Evolutionary conservation across 306 rosid genomes (phyloP), one percentile per base, ranked within the genome.

Genomic region (Cucurbita pepo): DNA sequence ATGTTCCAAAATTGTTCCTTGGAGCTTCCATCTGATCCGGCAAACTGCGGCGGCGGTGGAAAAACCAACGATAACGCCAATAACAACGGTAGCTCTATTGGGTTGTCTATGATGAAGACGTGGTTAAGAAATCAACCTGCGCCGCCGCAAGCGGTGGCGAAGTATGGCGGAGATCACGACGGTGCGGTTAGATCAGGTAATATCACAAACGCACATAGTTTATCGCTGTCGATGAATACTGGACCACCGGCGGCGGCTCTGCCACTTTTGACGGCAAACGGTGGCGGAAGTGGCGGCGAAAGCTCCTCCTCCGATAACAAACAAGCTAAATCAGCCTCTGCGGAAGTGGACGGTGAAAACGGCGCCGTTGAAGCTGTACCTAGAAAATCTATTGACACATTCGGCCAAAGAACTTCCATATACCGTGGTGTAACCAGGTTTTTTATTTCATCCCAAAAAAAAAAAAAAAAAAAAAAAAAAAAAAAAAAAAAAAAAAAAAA

Each of bases 381-480:
- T 3, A 88, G 87, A 79, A 92, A 92, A 73, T 81, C 95, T 78
- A 78, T 86, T 69, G 97, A 92, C 53, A 92, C 97, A 0, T 92
- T 92, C 59, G 97, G 97, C 40, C 97, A 92, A 60, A 88, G 97
- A 56, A 92, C 97, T 76, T 92, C 97, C 50, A 92, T 92, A 11
- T 92, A 92, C 86, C 97, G 97, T 53, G 97, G 97, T 76, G 97
- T 92, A 41, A 92, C 97, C 38, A 89, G 97, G 97, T 91, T 57
- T 30, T 30, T 30, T 30, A 30, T 30, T 30, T 30, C 34, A 30
- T 30, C 34, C 34, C 3, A 25, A 25, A 25, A n/a, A n/a, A n/a
- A n/a, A n/a, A n/a, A n/a, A n/a, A n/a, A n/a, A n/a, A n/a, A n/a
- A n/a, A n/a, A n/a, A n/a, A n/a, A n/a, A n/a, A n/a, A n/a, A n/a